A percentile compares a stretch with the other conserved stretches of the same genome.
These are phyloP conservation scores for Diaporthe velutina DNA, from an alignment of 2,329 filamentous ascomycete species.

Conservation along the genomic window DNA sequence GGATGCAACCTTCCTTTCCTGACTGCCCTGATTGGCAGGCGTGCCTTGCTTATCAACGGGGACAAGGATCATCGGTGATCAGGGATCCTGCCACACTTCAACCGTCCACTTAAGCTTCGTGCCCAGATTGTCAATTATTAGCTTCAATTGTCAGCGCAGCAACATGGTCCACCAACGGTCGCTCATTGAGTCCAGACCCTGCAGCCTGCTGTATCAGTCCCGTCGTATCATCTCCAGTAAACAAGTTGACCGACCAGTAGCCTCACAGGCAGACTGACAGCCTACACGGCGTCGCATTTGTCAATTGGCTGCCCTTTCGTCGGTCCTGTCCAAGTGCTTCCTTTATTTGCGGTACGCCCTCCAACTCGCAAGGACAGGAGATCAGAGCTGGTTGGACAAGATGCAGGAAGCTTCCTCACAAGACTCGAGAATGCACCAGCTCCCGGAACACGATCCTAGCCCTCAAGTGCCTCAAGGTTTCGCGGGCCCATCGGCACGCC, in stretches of 20 bases:
- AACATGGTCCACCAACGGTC: not conserved
- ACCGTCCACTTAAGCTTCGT: constrained; percentile 9
- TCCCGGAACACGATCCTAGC: not conserved
- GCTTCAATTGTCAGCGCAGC: not conserved
- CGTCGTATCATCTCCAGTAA: not conserved
- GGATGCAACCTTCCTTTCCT: constrained; percentile 23
- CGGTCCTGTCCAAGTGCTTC: too few relatives aligned
- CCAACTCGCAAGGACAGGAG: not conserved
- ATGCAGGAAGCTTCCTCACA: not conserved
- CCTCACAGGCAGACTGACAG: not conserved
- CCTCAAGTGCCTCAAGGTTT: not conserved
- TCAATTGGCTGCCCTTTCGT: not conserved
- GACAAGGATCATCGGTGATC: not conserved
- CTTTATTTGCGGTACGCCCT: not conserved
- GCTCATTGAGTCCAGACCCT: not conserved
- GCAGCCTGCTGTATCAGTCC: not conserved
- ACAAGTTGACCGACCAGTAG: not conserved
- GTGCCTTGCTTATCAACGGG: constrained; percentile 14
- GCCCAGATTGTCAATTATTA: constrained; percentile 25
- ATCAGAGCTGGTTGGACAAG: not conserved
- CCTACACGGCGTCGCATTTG: not conserved
- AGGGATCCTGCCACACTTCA: not conserved
- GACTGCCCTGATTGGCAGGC: constrained; percentile 21
- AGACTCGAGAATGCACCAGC: not conserved
- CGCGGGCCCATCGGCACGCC: not conserved